Evolutionary conservation across 495 filamentous ascomycete species (phyloP).

Genomic region (Margaritispora aquatica): DNA sequence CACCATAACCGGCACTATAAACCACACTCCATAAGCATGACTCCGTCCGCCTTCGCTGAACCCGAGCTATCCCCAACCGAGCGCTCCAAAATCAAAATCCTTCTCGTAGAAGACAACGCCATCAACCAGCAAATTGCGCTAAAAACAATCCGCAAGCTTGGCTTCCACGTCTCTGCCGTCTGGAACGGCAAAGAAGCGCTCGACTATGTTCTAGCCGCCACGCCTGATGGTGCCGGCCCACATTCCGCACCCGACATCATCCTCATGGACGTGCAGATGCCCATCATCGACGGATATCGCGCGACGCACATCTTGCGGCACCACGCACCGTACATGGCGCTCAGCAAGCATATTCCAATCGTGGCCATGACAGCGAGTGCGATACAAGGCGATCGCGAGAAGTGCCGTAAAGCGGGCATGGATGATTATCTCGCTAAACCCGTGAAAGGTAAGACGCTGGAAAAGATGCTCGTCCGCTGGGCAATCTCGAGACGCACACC

Average conservation of each 20-base stretch:
- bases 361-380: constrained; percentile 80
- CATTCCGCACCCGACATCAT: constrained; percentile 64
- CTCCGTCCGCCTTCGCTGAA: constrained; percentile 24
- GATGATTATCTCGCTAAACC: constrained; percentile 81
- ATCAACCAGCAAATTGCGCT: constrained; percentile 77
- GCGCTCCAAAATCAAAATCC: constrained; percentile 49
- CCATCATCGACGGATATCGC: constrained; percentile 71
- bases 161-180: constrained; percentile 63
- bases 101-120: constrained; percentile 72
- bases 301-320: constrained; percentile 67
- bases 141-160: constrained; percentile 65
- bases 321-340: constrained; percentile 47
- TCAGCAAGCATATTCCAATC: constrained; percentile 55
- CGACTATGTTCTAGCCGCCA: constrained; percentile 47
- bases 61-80: constrained; percentile 37
- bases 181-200: constrained; percentile 76
- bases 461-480: constrained; percentile 66
- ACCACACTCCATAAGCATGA: constrained; percentile 26
- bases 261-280: constrained; percentile 86
- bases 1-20: constrained; percentile 24
- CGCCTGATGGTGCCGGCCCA: constrained; percentile 21
- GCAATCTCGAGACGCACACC: constrained; percentile 19
- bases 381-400: constrained; percentile 75
- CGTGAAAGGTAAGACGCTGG: constrained; percentile 58
- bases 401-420: constrained; percentile 72